Evolutionary conservation across 768 basidiomycete species (phyloP).

Genomic region (Hydnomerulius pinastri): DNA sequence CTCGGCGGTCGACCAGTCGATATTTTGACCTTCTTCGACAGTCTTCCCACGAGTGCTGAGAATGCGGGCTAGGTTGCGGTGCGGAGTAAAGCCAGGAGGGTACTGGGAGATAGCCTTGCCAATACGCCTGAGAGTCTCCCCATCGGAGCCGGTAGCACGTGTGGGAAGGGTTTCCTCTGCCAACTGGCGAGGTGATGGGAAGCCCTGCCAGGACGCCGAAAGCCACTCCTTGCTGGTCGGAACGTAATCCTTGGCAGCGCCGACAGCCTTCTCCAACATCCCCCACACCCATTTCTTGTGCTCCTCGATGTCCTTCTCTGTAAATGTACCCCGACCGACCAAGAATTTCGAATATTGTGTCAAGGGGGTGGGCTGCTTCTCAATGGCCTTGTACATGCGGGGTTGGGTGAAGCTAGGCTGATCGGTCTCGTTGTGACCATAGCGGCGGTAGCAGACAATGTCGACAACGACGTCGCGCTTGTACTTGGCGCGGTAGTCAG

Average conservation of each 20-base stretch:
- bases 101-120: constrained; percentile 87
- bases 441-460: constrained; percentile 97
- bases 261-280: constrained; percentile 95
- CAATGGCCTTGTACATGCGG: constrained; percentile 96
- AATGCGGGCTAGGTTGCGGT: constrained; percentile 94
- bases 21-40: constrained; percentile 86
- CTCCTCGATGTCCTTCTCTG: constrained; percentile 94
- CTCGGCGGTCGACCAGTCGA: constrained; percentile 99
- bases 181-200: constrained; percentile 95
- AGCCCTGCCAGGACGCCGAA: constrained; percentile 96
- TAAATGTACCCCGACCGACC: constrained; percentile 89
- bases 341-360: constrained; percentile 92
- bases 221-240: constrained; percentile 97
- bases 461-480: constrained; percentile 99
- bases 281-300: constrained; percentile 99
- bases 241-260: constrained; percentile 92
- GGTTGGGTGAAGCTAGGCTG: constrained; percentile 99
- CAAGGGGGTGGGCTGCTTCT: constrained; percentile 89
- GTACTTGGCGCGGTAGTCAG: constrained; percentile 97
- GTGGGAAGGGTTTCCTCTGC: constrained; percentile 92
- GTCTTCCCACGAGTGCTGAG: constrained; percentile 85
- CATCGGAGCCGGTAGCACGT: constrained; percentile 80
- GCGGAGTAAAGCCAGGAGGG: constrained; percentile 83
- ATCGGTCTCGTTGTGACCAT: constrained; percentile 99
- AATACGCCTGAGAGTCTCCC: constrained; percentile 74